Base-by-base conservation (phyloP, 73 alveolate genomes). In the Stentor roeselii region DNA sequence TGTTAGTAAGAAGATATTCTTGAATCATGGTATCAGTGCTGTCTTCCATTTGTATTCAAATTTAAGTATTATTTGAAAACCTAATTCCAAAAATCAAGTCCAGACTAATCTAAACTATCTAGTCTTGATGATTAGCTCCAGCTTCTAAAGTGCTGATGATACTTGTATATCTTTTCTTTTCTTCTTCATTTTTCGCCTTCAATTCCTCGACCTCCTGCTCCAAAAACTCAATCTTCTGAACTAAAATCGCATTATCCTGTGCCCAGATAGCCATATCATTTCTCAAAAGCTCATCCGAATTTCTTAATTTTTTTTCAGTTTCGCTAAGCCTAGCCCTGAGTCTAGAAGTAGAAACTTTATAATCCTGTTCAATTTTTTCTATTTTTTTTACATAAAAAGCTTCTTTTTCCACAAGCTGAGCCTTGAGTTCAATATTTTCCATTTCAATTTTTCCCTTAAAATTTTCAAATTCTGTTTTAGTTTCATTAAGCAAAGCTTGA, bases 221-320 rank as follows among this genome's bases (percentile, higher is more conserved):
- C 76, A 88, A 89, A 85, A 92, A 94, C n/a, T 86, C 92, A 34
- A 90, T 85, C 80, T 93, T 95, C 86, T 94, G 88, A 21, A 90
- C 87, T 6, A 94, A 82, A 34, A 95, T 84, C 2, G 99, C 99
- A 59, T 89, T 88, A 82, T 96, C 97, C 67, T 76, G 60, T 1
- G 60, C 84, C 84, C 60, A 76, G 21, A 14, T n/a, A 21, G 84
- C 30, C 74, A 76, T 76, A 37, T 76, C 75, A 76, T 76, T 76
- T 76, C 74, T 76, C 30, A 27, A 35, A 6, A n/a, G n/a, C 31
- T 76, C 84, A 36, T 76, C 84, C 32, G 14, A n/a, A 39, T 15
- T 40, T 41, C 39, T 76, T 37, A 76, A 39, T 76, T 76, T 76
- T 76, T 76, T 39, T 34, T 76, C 84, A 27, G 84, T 21, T 85